phyloP scores from a whole-genome alignment of 495 filamentous ascomycete genomes.

The Rusavskia elegans region DNA sequence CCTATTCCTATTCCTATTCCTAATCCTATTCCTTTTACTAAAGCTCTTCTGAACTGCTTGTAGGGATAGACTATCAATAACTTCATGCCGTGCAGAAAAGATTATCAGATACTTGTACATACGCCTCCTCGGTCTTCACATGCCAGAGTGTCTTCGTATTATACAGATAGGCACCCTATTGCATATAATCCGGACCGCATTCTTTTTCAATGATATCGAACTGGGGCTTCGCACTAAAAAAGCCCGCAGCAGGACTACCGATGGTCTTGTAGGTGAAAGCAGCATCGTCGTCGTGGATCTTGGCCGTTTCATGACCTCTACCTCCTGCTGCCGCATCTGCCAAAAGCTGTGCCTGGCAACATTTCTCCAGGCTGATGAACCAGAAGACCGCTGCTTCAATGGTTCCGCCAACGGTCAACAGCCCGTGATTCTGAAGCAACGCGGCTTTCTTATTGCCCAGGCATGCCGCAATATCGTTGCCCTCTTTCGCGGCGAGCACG shows the following conservation, averaged over 20 bases:
- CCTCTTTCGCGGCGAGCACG: slow-evolving; percentile 56
- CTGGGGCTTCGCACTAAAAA: slow-evolving; percentile 56
- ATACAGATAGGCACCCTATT: slow-evolving; percentile 14
- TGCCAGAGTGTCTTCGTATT: no score
- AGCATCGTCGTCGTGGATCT: slow-evolving; percentile 54
- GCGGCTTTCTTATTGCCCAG: slow-evolving; percentile 56
- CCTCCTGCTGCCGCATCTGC: slow-evolving; percentile 61
- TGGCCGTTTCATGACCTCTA: slow-evolving; percentile 44
- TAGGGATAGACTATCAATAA: no score
- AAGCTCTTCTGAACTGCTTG: no score
- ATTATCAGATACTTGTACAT: no score
- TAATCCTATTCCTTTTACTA: no score
- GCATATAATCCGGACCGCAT: slow-evolving; percentile 40
- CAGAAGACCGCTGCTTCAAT: slow-evolving; percentile 53
- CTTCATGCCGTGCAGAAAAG: no score
- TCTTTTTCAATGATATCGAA: slow-evolving; percentile 60
- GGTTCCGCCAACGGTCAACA: slow-evolving; percentile 36
- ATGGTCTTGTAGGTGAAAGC: slow-evolving; percentile 48
- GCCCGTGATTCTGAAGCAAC: slow-evolving; percentile 54
- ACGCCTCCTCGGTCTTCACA: neutral
- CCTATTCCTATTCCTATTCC: no score
- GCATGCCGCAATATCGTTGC: slow-evolving; percentile 44
- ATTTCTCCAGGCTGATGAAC: slow-evolving; percentile 62
- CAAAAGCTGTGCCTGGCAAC: slow-evolving; percentile 59
- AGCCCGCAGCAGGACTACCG: slow-evolving; percentile 46